phyloP scores from a whole-genome alignment of 2,329 filamentous ascomycete species.

The Ceratocystis cacaofunesta region DNA sequence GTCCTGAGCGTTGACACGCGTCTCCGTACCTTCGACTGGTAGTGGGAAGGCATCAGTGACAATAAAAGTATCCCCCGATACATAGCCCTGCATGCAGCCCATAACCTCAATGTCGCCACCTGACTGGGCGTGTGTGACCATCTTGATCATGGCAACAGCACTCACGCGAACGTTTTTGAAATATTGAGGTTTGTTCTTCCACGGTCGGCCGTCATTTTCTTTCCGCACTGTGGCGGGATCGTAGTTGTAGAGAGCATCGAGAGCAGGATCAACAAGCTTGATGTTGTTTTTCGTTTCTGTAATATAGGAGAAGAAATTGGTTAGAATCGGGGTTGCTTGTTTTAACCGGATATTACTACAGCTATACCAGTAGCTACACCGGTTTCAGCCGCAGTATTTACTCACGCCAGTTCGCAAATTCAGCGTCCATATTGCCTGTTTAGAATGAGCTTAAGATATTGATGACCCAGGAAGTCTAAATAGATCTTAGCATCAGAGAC shows the following conservation, averaged over 20 bases:
- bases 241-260: conserved; percentile 86
- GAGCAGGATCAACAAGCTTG: conserved; percentile 67
- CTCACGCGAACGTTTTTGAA: conserved; percentile 92
- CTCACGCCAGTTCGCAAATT: not conserved
- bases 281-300: conserved; percentile 78
- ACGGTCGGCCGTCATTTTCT: conserved; percentile 59
- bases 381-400: not conserved
- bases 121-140: conserved; percentile 98
- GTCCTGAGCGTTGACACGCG: conserved; percentile 85
- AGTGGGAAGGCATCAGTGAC: conserved; percentile 89
- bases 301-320: not conserved
- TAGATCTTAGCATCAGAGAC: no score
- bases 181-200: conserved; percentile 64
- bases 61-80: conserved; percentile 69
- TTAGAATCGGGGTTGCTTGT: not conserved
- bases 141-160: conserved; percentile 86
- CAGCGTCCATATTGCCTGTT: not conserved
- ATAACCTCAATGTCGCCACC: conserved; percentile 88
- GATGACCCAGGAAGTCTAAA: not conserved
- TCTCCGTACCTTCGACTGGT: conserved; percentile 97
- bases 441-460: not conserved
- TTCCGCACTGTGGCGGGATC: conserved; percentile 33
- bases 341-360: not conserved
- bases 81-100: conserved; percentile 95
- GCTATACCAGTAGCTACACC: not conserved